Evolutionary conservation across 768 basidiomycete genomes (phyloP).

Genomic region (Naganishia antarctica): DNA sequence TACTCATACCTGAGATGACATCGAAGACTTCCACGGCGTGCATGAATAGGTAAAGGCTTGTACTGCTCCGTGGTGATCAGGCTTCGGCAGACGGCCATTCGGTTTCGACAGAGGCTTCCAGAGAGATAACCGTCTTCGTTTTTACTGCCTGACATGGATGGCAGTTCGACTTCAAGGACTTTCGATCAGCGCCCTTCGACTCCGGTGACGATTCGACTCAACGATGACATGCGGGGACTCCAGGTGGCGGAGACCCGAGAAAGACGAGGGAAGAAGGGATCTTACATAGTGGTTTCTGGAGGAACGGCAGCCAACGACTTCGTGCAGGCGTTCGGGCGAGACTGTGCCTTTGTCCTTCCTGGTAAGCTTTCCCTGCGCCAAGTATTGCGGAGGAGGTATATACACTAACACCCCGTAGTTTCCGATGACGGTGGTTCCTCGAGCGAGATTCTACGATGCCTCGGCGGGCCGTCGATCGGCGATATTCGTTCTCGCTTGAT

Average conservation of each 20-base stretch:
- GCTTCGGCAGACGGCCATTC: too few relatives aligned
- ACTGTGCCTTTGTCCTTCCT: constrained; percentile 77
- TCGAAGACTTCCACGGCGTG: too few relatives aligned
- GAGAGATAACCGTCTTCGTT: not conserved
- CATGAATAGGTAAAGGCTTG: too few relatives aligned
- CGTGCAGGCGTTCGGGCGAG: constrained; percentile 69
- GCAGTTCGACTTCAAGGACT: not conserved
- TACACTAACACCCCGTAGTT: constrained; percentile 44
- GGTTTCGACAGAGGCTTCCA: too few relatives aligned
- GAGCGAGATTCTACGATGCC: constrained; percentile 84
- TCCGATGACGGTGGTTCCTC: constrained; percentile 95
- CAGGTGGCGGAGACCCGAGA: constrained; percentile 27
- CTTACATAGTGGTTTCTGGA: constrained; percentile 73
- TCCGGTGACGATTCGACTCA: constrained; percentile 13
- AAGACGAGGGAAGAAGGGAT: not conserved
- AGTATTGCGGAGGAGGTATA: not conserved
- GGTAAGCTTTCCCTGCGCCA: constrained; percentile 40
- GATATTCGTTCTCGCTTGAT: constrained; percentile 65
- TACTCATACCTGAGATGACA: too few relatives aligned
- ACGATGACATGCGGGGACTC: constrained; percentile 2
- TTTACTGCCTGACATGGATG: not conserved
- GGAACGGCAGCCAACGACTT: constrained; percentile 93
- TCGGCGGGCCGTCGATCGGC: constrained; percentile 53
- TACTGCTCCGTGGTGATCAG: too few relatives aligned
- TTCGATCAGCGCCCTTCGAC: not conserved